Conservation (phyloP, 2,329 filamentous ascomycete species). For the Reticulascus tulasneorum region DNA sequence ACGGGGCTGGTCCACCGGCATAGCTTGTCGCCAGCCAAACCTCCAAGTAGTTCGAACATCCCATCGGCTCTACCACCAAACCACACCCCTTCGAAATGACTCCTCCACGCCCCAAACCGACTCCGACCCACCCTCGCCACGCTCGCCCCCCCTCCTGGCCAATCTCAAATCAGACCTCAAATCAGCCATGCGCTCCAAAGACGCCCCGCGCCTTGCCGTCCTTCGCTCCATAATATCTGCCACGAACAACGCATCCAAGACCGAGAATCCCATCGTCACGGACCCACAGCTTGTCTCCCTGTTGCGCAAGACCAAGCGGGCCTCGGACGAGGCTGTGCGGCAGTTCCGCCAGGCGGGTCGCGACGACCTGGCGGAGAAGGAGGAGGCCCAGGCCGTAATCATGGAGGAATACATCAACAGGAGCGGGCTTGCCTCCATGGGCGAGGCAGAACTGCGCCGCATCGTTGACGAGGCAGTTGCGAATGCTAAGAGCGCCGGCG, state of each 20-base stretch:
- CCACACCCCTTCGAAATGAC: constrained; percentile 2
- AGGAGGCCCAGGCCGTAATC: constrained; percentile 61
- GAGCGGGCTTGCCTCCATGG: constrained; percentile 56
- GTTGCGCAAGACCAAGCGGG: constrained; percentile 59
- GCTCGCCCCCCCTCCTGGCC: constrained; percentile 42
- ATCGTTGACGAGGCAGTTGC: constrained; percentile 50
- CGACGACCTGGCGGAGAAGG: constrained; percentile 66
- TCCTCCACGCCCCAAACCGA: constrained; percentile 10
- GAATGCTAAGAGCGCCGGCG: constrained; percentile 43
- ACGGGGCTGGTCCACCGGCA: constrained; percentile 8
- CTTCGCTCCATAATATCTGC: constrained; percentile 66
- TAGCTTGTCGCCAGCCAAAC: no score
- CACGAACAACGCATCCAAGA: constrained; percentile 74
- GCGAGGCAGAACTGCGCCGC: constrained; percentile 53
- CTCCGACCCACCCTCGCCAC: constrained; percentile 27
- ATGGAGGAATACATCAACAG: constrained; percentile 61
- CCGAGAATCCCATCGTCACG: constrained; percentile 61
- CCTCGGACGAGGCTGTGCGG: constrained; percentile 52
- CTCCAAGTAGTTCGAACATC: no score
- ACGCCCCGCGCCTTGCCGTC: constrained; percentile 61
- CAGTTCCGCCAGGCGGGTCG: constrained; percentile 64
- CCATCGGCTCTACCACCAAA: constrained; percentile 3
- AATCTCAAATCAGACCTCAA: constrained; percentile 61
- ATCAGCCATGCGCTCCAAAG: constrained; percentile 62
- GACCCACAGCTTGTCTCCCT: constrained; percentile 67